Conservation (phyloP, 2,329 filamentous ascomycete species). For the Paecilomyces dactylethromorphus region DNA sequence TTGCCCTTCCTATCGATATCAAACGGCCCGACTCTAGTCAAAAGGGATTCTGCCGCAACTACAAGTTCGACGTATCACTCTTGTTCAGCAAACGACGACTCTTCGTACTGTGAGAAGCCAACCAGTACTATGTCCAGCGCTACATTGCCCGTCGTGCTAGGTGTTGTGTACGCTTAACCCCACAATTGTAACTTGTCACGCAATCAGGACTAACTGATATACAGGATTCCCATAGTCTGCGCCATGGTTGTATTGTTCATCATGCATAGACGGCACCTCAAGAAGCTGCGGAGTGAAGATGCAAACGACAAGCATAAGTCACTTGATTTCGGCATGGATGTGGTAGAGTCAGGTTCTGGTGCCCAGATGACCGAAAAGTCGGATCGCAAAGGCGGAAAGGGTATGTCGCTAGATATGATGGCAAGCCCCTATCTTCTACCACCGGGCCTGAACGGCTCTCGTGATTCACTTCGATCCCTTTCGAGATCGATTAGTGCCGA, state of each 20-base stretch:
- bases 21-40: constrained; percentile 20
- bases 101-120: constrained; percentile 52
- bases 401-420: constrained; percentile 57
- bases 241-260: constrained; percentile 63
- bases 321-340: constrained; percentile 82
- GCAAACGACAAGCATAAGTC: constrained; percentile 80
- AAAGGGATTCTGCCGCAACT: constrained; percentile 15
- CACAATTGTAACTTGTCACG: background rate
- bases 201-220: constrained; percentile 14
- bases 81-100: constrained; percentile 18
- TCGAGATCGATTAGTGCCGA: constrained; percentile 66
- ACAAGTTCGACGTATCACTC: constrained; percentile 8
- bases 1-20: constrained; percentile 15
- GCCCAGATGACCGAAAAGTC: constrained; percentile 47
- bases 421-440: constrained; percentile 87
- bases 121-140: constrained; percentile 46
- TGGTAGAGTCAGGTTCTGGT: constrained; percentile 29
- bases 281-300: constrained; percentile 70
- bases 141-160: constrained; percentile 61
- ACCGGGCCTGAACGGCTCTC: constrained; percentile 67
- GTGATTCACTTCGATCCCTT: constrained; percentile 80
- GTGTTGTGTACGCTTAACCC: constrained; percentile 57
- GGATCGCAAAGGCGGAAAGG: constrained; percentile 34
- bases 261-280: constrained; percentile 71
- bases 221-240: constrained; percentile 67